phyloP scores from a whole-genome alignment of 2,329 filamentous ascomycete genomes.

The Pseudocercospora fuligena region DNA sequence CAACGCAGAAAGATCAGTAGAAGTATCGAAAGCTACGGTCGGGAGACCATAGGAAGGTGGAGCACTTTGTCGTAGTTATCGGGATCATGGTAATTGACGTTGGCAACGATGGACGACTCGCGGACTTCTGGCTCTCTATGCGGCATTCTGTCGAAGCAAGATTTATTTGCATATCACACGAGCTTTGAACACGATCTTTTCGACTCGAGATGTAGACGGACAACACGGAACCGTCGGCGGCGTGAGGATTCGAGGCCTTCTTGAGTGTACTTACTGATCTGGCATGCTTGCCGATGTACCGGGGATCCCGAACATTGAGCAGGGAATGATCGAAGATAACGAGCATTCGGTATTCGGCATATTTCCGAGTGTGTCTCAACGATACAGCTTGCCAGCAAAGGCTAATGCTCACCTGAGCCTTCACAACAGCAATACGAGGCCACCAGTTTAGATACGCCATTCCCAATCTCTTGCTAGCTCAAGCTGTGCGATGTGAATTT shows the following conservation, averaged over 20 bases:
- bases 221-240: too few species aligned
- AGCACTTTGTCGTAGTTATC: background rate
- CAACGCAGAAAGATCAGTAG: background rate
- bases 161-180: too few species aligned
- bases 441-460: slow-evolving; percentile 9
- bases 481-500: slow-evolving; percentile 31
- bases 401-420: background rate
- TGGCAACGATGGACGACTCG: background rate
- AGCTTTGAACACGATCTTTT: too few species aligned
- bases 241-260: too few species aligned
- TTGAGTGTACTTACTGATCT: too few species aligned
- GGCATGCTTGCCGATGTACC: too few species aligned
- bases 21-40: background rate
- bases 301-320: background rate
- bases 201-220: too few species aligned
- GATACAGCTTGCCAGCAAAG: background rate
- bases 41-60: background rate
- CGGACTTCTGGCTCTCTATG: background rate
- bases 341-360: background rate
- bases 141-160: background rate
- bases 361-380: background rate
- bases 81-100: background rate
- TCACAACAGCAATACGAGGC: background rate
- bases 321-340: background rate
- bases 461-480: slow-evolving; percentile 32